Percentiles rank a stretch among this genome's conserved stretches.
Evolutionary conservation across 208 protist species (phyloP).

Genomic region (Phytomonas sp.): DNA sequence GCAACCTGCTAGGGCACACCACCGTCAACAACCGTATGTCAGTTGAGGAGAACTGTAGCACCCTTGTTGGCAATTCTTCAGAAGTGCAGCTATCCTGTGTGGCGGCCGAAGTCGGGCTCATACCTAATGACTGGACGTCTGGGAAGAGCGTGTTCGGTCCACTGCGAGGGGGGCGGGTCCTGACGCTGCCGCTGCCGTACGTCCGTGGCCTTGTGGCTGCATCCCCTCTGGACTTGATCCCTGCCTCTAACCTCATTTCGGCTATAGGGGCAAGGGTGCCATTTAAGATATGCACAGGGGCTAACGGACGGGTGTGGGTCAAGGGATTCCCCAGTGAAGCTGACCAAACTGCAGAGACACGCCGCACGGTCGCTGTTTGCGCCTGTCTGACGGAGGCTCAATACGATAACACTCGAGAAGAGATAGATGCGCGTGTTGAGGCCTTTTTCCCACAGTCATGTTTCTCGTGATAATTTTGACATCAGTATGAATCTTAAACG

Average conservation of each 20-base stretch:
- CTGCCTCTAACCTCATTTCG: conserved; percentile 49
- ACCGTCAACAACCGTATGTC: conserved; percentile 3
- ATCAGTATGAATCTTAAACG: neutral
- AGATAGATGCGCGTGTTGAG: conserved; percentile 66
- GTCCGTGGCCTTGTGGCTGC: conserved; percentile 47
- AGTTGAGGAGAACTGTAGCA: neutral
- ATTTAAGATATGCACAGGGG: conserved; percentile 68
- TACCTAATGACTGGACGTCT: conserved; percentile 77
- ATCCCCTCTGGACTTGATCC: conserved; percentile 13
- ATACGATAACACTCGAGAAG: conserved; percentile 45
- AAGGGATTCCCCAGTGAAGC: conserved; percentile 33
- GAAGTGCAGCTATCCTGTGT: conserved; percentile 72
- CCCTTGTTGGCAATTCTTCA: conserved; percentile 3
- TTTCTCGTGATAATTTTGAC: neutral
- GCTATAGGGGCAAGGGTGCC: conserved; percentile 48
- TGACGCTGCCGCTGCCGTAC: conserved; percentile 61
- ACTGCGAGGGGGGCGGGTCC: conserved; percentile 52
- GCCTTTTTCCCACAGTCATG: conserved; percentile 30
- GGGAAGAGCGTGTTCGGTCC: conserved; percentile 71
- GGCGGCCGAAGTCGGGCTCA: conserved; percentile 59
- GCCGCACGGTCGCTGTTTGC: conserved; percentile 63
- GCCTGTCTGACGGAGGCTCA: conserved; percentile 70
- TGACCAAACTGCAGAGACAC: conserved; percentile 32
- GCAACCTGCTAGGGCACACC: neutral
- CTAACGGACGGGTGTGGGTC: conserved; percentile 83